phyloP scores from a whole-genome alignment of 192 early-diverging fungal species.

The Obelidium mucronatum region DNA sequence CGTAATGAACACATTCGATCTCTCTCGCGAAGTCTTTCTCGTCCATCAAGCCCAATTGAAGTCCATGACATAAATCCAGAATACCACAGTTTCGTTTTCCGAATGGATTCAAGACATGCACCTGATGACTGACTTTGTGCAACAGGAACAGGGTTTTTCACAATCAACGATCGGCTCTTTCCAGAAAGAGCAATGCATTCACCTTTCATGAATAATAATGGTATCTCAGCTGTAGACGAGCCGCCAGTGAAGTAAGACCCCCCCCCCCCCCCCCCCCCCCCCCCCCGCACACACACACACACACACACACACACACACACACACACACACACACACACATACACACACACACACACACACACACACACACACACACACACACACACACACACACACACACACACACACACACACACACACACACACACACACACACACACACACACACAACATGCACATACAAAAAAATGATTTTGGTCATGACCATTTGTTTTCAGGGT shows the following conservation, averaged over 20 bases:
- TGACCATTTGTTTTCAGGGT: conserved; percentile 28
- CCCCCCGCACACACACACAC: no score
- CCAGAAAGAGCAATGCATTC: conserved; percentile 26
- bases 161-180: conserved; percentile 36
- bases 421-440: no score
- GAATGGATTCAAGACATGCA: not conserved
- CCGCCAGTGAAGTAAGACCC: conserved; percentile 36
- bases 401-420: no score
- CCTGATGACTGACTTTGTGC: not conserved
- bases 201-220: conserved; percentile 13
- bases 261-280: not conserved
- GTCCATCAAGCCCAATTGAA: not conserved
- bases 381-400: no score
- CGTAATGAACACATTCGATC: not conserved
- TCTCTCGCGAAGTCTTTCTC: not conserved
- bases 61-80: not conserved
- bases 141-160: conserved; percentile 33
- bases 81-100: conserved; percentile 9
- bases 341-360: no score
- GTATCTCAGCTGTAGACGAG: conserved; percentile 19
- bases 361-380: no score
- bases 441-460: no score
- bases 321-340: no score
- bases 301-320: no score
- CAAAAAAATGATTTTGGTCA: not conserved